Base-by-base conservation (phyloP, 139 green algal genomes). In the Haematococcus sp. region DNA sequence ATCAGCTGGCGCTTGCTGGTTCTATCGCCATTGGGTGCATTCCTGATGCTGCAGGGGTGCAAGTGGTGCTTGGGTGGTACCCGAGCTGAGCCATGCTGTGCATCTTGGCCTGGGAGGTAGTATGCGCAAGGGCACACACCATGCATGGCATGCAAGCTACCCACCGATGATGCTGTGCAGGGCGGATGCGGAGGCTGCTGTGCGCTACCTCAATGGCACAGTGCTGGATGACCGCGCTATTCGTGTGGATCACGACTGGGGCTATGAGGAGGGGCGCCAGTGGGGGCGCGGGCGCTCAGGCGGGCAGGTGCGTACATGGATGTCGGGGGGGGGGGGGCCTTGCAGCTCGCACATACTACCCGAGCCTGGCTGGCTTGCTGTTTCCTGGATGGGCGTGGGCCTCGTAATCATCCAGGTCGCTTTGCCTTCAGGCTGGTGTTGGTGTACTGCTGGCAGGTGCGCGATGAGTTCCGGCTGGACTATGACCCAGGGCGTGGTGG, bases 211-310 rank as follows among this genome's bases (percentile, higher is more conserved):
- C 44, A 98, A 92, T 74, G 95, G 96, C 27, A 97, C 90, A 0
- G 88, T 93, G 70, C 73, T 99, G 66, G 96, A 99, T 76, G 94
- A 97, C 68, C 83, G 95, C 2, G 81, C 88, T 32, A 95, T 99
- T 31, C 87, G 96, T 7, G 93, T 94, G 4, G 96, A 99, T 80
- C 92, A 98, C 68, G 96, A 99, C 84, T 99, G 96, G 93, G 96
- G 96, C 65, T 99, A 97, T 84, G 93, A 97, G 34, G 96, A 99
- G 44, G 94, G 93, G 0, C 75, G 96, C 32, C 95, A 99, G 81
- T 99, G 89, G 87, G 96, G 96, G 2, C 82, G 96, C 1, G 96
- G 96, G 0, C 83, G 81, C 2, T 91, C 73, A 61, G 96, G 96
- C 2, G 96, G 96, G 0, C 94, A 98, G 88, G 89, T 89, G 65